A percentile compares a stretch with the other conserved stretches of the same genome.
phyloP scores from a whole-genome alignment of 2,329 filamentous ascomycete genomes.

The Pyrenophora graminea region DNA sequence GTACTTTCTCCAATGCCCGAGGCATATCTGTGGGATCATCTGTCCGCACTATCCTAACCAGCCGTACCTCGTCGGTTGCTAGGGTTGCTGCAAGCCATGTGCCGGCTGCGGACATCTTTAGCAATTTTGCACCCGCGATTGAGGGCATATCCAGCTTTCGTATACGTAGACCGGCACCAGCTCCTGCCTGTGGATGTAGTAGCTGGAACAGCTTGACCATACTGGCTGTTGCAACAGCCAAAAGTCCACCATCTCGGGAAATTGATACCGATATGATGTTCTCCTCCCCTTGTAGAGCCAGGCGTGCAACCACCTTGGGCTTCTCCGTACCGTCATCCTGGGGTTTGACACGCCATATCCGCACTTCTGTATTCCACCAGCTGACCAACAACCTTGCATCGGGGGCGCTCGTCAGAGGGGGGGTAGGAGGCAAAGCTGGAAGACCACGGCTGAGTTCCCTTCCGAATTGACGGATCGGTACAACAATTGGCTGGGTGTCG shows the following conservation, averaged over 20 bases:
- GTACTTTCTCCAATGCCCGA: conserved; percentile 43
- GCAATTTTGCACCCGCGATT: conserved; percentile 68
- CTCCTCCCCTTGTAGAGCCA: conserved; percentile 65
- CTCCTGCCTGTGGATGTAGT: conserved; percentile 55
- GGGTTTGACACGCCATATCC: conserved; percentile 72
- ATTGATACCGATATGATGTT: conserved; percentile 78
- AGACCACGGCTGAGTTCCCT: conserved; percentile 81
- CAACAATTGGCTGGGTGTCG: conserved; percentile 79
- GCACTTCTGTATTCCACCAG: conserved; percentile 90
- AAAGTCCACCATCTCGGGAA: conserved; percentile 70
- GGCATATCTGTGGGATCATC: conserved; percentile 45
- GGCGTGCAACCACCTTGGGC: conserved; percentile 47
- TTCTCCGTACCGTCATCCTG: conserved; percentile 53
- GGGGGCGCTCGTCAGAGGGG: conserved; percentile 73
- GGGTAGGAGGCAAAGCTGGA: conserved; percentile 79
- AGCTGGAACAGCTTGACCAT: conserved; percentile 80
- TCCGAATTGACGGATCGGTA: conserved; percentile 77
- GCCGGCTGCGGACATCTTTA: conserved; percentile 71
- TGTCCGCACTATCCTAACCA: conserved; percentile 54
- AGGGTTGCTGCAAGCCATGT: conserved; percentile 67
- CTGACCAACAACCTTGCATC: conserved; percentile 77
- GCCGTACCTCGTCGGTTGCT: conserved; percentile 51
- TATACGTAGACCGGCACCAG: conserved; percentile 67
- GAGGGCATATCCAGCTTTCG: conserved; percentile 69
- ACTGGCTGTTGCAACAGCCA: conserved; percentile 75